Evolutionary conservation across 2,329 filamentous ascomycete genomes (phyloP).

Genomic region (Calonectria henricotiae): DNA sequence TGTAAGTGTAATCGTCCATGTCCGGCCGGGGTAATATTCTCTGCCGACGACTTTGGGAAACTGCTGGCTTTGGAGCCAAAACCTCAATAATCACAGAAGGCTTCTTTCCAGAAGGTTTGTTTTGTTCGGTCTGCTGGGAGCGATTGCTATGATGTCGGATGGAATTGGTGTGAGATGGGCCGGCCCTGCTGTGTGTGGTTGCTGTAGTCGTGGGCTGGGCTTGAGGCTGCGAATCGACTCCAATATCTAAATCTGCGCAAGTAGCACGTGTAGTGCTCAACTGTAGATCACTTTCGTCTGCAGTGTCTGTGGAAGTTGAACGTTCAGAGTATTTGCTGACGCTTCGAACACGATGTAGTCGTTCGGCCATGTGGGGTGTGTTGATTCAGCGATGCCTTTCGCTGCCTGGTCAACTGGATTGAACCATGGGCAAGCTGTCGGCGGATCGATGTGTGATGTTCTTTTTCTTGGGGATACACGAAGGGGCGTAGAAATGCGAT

Average conservation of each 20-base stretch:
- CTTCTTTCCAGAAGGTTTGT: not conserved
- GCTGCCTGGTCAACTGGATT: slow-evolving; percentile 14
- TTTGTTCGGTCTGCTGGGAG: not conserved
- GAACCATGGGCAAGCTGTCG: slow-evolving; percentile 4
- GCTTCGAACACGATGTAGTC: not conserved
- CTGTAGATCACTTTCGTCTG: not conserved
- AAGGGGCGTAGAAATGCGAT: not conserved
- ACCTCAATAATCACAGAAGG: not conserved
- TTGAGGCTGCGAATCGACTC: not conserved
- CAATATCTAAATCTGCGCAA: not conserved
- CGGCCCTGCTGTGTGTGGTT: not conserved
- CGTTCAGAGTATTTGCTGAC: not conserved
- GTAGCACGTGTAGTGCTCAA: not conserved
- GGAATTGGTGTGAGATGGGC: not conserved
- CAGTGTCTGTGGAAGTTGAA: not conserved
- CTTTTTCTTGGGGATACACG: not conserved
- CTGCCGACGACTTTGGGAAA: not conserved
- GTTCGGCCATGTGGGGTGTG: slow-evolving; percentile 1
- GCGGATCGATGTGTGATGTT: not conserved
- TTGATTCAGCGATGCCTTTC: slow-evolving; percentile 4
- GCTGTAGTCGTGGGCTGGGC: not conserved
- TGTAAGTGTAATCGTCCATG: slow-evolving; percentile 17
- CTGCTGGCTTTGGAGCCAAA: not conserved
- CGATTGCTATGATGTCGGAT: not conserved
- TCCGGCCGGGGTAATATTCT: not conserved